phyloP scores from a whole-genome alignment of 129 eudicot species.

The Helianthus tuberosus region DNA sequence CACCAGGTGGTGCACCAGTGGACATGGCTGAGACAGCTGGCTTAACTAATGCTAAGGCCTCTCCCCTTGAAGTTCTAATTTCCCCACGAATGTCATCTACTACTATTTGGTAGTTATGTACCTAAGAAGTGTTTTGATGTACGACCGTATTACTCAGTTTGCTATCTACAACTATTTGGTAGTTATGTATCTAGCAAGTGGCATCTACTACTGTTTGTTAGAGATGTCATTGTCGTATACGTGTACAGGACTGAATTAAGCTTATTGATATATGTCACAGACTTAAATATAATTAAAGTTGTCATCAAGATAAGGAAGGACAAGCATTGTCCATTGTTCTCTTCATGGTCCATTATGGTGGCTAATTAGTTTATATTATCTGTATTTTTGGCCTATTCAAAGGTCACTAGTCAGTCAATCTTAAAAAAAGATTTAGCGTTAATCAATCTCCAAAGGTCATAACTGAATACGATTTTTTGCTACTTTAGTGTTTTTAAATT shows the following conservation, averaged over 20 bases:
- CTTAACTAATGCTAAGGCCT: constrained; percentile 30
- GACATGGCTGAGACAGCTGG: constrained; percentile 33
- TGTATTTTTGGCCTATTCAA: neutral
- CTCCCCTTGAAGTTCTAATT: constrained; percentile 36
- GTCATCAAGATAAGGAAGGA: no score
- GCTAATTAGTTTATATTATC: constrained; percentile 5
- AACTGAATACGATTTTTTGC: neutral
- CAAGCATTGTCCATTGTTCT: neutral
- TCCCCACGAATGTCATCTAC: constrained; percentile 24
- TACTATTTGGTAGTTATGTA: neutral
- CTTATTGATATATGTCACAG: neutral
- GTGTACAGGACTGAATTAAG: neutral
- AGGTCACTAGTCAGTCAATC: neutral
- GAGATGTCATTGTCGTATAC: no score
- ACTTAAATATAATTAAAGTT: neutral
- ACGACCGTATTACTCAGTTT: no score
- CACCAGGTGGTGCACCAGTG: constrained; percentile 22
- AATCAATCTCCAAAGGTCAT: neutral
- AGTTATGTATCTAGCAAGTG: no score
- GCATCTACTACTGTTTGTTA: no score
- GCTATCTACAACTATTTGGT: no score
- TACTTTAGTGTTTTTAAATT: no score
- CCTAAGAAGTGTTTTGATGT: neutral
- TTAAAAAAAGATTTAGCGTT: neutral
- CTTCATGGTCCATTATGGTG: neutral